These are phyloP conservation scores for Metschnikowia arizonensis DNA, from an alignment of 805 yeast species.

Conservation along the genomic window DNA sequence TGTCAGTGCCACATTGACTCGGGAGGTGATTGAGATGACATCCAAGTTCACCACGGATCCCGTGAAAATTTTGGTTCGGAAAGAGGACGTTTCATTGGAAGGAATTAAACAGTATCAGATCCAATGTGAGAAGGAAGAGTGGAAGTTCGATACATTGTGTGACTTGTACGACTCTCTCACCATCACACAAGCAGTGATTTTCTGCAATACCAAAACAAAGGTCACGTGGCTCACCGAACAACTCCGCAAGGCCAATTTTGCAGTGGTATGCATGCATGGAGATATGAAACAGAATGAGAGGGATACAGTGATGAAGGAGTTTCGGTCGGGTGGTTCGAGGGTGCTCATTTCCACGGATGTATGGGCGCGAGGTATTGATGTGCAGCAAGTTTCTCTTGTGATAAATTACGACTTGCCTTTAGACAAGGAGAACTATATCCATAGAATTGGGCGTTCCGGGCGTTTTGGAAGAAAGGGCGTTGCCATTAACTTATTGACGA, in stretches of 20 bases:
- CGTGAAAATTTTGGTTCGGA: constrained; percentile 86
- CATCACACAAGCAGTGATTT: constrained; percentile 95
- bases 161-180: constrained; percentile 93
- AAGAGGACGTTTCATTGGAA: constrained; percentile 89
- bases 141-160: constrained; percentile 91
- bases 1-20: constrained; percentile 91
- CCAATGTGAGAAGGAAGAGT: constrained; percentile 86
- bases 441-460: constrained; percentile 97
- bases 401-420: constrained; percentile 92
- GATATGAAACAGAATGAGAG: constrained; percentile 95
- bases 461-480: constrained; percentile 98
- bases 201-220: constrained; percentile 94
- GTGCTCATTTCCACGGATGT: constrained; percentile 94
- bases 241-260: constrained; percentile 75
- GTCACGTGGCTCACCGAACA: constrained; percentile 86
- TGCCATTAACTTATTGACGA: constrained; percentile 90
- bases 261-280: constrained; percentile 95
- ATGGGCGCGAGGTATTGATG: constrained; percentile 98
- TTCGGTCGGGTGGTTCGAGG: constrained; percentile 89
- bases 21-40: constrained; percentile 88
- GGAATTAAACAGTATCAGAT: constrained; percentile 92
- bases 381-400: constrained; percentile 94
- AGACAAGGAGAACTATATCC: constrained; percentile 93
- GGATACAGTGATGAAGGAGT: constrained; percentile 92
- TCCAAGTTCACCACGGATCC: constrained; percentile 91